A percentile compares a stretch with the other conserved stretches of the same genome.
phyloP scores from a whole-genome alignment of 108 stramenopile species.

The Pelagomonas calceolata region DNA sequence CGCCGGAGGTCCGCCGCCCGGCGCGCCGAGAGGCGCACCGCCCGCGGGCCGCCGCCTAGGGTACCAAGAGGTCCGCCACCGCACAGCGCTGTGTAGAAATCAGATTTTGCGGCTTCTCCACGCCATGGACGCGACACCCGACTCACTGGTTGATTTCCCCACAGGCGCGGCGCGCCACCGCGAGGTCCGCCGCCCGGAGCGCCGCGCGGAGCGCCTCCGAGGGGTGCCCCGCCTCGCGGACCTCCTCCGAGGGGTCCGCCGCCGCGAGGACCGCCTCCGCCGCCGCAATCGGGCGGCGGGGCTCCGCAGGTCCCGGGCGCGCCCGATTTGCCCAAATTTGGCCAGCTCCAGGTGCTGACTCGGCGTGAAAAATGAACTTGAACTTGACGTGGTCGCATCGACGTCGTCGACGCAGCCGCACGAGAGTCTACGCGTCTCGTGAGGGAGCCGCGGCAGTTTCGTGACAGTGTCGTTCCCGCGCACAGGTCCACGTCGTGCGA shows the following conservation, averaged over 20 bases:
- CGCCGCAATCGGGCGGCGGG: slow-evolving; percentile 13
- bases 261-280: slow-evolving; percentile 46
- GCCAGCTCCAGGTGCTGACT: slow-evolving; percentile 41
- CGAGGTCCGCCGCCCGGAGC: slow-evolving; percentile 38
- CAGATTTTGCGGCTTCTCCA: too few relatives aligned
- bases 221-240: slow-evolving; percentile 6
- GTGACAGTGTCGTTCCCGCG: too few relatives aligned
- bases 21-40: slow-evolving; percentile 10
- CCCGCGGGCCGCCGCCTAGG: too few relatives aligned
- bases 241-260: slow-evolving; percentile 16
- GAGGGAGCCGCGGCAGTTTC: too few relatives aligned
- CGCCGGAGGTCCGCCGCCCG: slow-evolving; percentile 40
- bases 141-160: too few relatives aligned
- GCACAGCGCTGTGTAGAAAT: too few relatives aligned
- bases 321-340: slow-evolving; percentile 42
- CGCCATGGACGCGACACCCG: too few relatives aligned
- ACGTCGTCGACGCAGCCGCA: too few relatives aligned
- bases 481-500: slow-evolving; percentile 48
- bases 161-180: slow-evolving; percentile 20
- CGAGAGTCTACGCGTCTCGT: too few relatives aligned
- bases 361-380: too few relatives aligned
- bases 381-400: too few relatives aligned
- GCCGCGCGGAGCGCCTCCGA: slow-evolving; percentile 3
- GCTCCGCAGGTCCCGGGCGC: slow-evolving; percentile 28
- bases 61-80: too few relatives aligned